Percentiles rank a stretch among this genome's conserved stretches.
These are phyloP conservation scores for Cryphonectria naterciae DNA, from an alignment of 2,329 filamentous ascomycete species.

Conservation along the genomic window DNA sequence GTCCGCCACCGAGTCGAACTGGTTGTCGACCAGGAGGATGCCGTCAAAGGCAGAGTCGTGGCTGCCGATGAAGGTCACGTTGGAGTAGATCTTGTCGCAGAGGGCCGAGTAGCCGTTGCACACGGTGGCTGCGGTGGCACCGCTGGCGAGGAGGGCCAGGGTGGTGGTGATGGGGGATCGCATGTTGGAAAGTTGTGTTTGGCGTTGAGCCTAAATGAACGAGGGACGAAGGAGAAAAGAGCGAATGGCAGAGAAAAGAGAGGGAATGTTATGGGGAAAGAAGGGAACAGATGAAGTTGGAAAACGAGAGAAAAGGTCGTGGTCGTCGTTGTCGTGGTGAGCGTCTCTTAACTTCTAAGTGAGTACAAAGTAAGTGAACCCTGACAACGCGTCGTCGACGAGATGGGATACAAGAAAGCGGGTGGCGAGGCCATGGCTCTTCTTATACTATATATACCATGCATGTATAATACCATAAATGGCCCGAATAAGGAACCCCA, in stretches of 20 bases:
- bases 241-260: too few species aligned
- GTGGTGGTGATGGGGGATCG: neutral
- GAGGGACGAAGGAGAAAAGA: neutral
- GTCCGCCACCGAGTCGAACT: conserved; percentile 59
- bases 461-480: neutral
- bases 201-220: neutral
- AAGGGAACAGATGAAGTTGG: neutral
- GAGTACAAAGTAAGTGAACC: neutral
- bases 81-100: conserved; percentile 61
- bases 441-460: neutral
- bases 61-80: conserved; percentile 63
- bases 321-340: neutral
- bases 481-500: neutral
- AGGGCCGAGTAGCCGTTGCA: conserved; percentile 64
- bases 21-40: conserved; percentile 57
- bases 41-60: conserved; percentile 71
- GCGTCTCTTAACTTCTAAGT: neutral
- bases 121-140: conserved; percentile 26
- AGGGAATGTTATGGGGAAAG: neutral
- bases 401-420: neutral
- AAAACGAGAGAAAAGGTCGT: neutral
- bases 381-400: neutral
- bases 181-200: neutral
- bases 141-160: conserved; percentile 11
- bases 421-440: neutral